Evolutionary conservation across 345 rosid species (phyloP), one percentile per base, ranked within the genome.

Genomic region (Camelina sativa): DNA sequence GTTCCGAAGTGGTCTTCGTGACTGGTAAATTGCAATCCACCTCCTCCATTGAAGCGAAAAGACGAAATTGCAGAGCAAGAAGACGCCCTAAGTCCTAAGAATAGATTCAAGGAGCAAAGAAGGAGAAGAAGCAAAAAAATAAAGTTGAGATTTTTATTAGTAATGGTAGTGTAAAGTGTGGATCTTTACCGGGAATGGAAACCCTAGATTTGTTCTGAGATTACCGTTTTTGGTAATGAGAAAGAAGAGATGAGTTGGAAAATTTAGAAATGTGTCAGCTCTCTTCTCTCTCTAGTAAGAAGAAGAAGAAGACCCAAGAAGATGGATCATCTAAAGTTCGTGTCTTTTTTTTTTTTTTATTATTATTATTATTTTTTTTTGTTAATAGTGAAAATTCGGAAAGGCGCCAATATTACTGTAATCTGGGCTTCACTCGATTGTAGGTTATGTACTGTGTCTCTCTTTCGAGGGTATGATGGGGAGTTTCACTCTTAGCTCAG

Each of bases 1-100:
- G 54, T 65, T 66, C 75, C 86, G 83, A 59, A 30, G 63, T 40
- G 30, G 60, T 60, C 74, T 69, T 65, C 4, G 44, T 5, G 46
- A 54, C 25, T 11, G 46, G 48, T 54, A 63, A 40, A 68, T 1
- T 30, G n/a, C 41, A 52, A 46, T 61, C 57, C 8, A 1, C 30
- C 7, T 76, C 72, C 48, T 77, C 76, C 66, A 64, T 50, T 41
- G 16, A 4, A 41, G 47, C 47, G 7, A 43, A 43, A 43, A 12
- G 2, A 53, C 11, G 40, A 30, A 38, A 37, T 37, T 37, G 10
- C 50, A 67, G 38, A 55, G 13, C 51, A 41, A 54, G 52, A 67
- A 8, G 47, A 46, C 6, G 25, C 23, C 4, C 30, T 28, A 25
- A 25, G n/a, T n/a, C n/a, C n/a, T n/a, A 10, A 7, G 4, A 12